Evolutionary conservation across 2,329 filamentous ascomycete species (phyloP).

Genomic region (Orbilia brochopaga): DNA sequence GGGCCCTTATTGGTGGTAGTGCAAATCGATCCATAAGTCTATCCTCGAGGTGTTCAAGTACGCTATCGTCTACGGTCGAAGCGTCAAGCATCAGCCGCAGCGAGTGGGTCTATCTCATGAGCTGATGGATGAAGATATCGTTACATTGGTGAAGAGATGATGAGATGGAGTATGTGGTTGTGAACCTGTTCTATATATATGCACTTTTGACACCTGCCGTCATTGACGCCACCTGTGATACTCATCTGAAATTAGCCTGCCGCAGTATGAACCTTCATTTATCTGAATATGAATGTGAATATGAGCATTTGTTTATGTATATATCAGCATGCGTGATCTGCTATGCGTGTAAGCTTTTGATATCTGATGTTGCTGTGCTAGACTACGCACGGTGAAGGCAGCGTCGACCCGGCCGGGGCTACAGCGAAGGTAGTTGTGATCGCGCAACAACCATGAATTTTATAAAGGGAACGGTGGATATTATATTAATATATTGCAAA

Average conservation of each 20-base stretch:
- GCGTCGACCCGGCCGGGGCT: too few relatives aligned
- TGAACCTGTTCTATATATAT: neutral
- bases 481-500: too few relatives aligned
- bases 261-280: neutral
- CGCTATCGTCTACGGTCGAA: slow-evolving; percentile 95
- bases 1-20: slow-evolving; percentile 63
- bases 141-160: slow-evolving; percentile 63
- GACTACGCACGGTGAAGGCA: too few relatives aligned
- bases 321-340: too few relatives aligned
- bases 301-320: too few relatives aligned
- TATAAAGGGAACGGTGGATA: too few relatives aligned
- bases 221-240: neutral
- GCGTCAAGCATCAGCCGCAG: slow-evolving; percentile 98
- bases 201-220: neutral
- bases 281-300: neutral
- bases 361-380: too few relatives aligned
- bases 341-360: too few relatives aligned
- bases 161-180: too few relatives aligned
- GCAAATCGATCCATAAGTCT: slow-evolving; percentile 93
- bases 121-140: slow-evolving; percentile 95
- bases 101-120: slow-evolving; percentile 89
- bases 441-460: too few relatives aligned
- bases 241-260: slow-evolving; percentile 2
- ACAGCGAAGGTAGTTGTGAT: too few relatives aligned
- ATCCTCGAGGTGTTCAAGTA: slow-evolving; percentile 95